Conservation (phyloP, 768 basidiomycete species). For the Suillus brevipes region DNA sequence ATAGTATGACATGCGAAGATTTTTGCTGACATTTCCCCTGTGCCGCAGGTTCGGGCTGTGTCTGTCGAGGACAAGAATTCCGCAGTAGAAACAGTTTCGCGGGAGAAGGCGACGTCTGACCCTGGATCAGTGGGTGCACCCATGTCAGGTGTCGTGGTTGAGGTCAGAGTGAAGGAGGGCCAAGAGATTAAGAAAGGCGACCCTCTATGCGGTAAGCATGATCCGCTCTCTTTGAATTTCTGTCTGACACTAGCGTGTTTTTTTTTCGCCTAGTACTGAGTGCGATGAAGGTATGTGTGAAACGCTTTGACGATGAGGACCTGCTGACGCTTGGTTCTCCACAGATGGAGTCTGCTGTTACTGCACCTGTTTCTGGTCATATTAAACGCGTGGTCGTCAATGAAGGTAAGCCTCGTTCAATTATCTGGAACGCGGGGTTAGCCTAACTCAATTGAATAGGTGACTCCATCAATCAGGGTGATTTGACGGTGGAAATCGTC, state of each 20-base stretch:
- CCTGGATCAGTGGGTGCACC: slow-evolving; percentile 97
- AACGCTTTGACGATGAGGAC: background rate
- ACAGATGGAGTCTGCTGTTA: slow-evolving; percentile 97
- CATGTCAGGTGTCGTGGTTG: slow-evolving; percentile 98
- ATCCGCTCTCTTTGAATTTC: slow-evolving; percentile 22
- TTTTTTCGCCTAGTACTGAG: slow-evolving; percentile 64
- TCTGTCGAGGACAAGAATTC: slow-evolving; percentile 96
- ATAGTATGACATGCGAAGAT: slow-evolving; percentile 14
- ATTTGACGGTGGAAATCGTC: slow-evolving; percentile 86
- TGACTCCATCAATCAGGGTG: slow-evolving; percentile 94
- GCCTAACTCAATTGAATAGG: slow-evolving; percentile 41
- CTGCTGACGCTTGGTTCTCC: slow-evolving; percentile 23
- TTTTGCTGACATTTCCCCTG: slow-evolving; percentile 17
- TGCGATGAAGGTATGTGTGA: slow-evolving; percentile 79
- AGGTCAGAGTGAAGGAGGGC: slow-evolving; percentile 97
- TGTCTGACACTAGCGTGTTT: slow-evolving; percentile 14
- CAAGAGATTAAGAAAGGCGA: slow-evolving; percentile 98
- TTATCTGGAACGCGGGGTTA: slow-evolving; percentile 1
- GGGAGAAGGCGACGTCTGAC: slow-evolving; percentile 92
- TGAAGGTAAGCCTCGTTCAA: slow-evolving; percentile 56
- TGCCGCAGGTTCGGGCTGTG: slow-evolving; percentile 82
- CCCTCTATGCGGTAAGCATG: slow-evolving; percentile 76
- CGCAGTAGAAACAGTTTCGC: slow-evolving; percentile 89
- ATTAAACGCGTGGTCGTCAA: slow-evolving; percentile 91
- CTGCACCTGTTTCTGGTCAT: slow-evolving; percentile 94